Percentiles rank a stretch among this genome's conserved stretches.
These are phyloP conservation scores for Aspergillus pseudoglaucus DNA, from an alignment of 2,329 filamentous ascomycete genomes.

Conservation along the genomic window DNA sequence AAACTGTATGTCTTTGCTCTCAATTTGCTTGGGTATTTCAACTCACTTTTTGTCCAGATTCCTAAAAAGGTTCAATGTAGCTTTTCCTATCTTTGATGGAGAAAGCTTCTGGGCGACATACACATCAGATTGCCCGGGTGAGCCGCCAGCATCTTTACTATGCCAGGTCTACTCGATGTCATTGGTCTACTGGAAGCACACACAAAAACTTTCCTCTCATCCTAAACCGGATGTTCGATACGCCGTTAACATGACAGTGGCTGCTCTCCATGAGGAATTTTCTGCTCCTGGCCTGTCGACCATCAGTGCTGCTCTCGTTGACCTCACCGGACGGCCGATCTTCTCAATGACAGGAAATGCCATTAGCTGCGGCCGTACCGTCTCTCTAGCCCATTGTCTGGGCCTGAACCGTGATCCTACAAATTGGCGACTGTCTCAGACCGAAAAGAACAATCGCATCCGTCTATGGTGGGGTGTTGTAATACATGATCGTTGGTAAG, in stretches of 20 bases:
- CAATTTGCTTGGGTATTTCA: not conserved
- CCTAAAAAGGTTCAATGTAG: slow-evolving; percentile 51
- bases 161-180: slow-evolving; percentile 54
- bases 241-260: slow-evolving; percentile 57
- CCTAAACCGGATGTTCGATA: slow-evolving; percentile 53
- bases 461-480: slow-evolving; percentile 53
- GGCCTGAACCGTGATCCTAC: slow-evolving; percentile 51
- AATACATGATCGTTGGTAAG: slow-evolving; percentile 50
- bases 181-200: slow-evolving; percentile 52
- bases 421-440: slow-evolving; percentile 46
- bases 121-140: slow-evolving; percentile 38
- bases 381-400: slow-evolving; percentile 50
- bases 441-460: slow-evolving; percentile 47
- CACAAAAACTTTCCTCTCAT: slow-evolving; percentile 38
- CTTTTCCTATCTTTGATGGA: slow-evolving; percentile 57
- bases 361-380: slow-evolving; percentile 47
- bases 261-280: slow-evolving; percentile 55
- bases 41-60: slow-evolving; percentile 36
- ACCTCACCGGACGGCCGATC: slow-evolving; percentile 54
- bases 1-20: slow-evolving; percentile 38
- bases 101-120: slow-evolving; percentile 47
- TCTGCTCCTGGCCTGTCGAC: slow-evolving; percentile 54
- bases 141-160: slow-evolving; percentile 51
- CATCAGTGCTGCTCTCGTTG: slow-evolving; percentile 52
- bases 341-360: slow-evolving; percentile 56